A percentile compares a stretch with the other conserved stretches of the same genome.
These are phyloP conservation scores for Apiotrichum brassicae DNA, from an alignment of 1,284 basidiomycete species.

Conservation along the genomic window DNA sequence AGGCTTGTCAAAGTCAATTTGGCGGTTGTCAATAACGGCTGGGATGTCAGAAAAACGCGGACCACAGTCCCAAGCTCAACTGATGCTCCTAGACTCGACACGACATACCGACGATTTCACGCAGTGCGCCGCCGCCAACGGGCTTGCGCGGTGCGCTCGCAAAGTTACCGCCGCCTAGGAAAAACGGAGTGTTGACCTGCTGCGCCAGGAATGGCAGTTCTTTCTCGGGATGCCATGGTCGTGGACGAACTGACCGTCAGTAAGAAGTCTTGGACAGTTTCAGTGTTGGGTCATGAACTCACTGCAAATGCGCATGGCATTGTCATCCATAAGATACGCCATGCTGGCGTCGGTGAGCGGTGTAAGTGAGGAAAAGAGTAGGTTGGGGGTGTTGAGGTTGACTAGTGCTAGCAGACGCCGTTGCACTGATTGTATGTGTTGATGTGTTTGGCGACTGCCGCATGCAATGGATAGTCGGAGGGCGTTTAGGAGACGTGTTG, in stretches of 20 bases:
- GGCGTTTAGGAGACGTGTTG: too few relatives aligned
- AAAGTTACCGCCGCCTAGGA: conserved; percentile 74
- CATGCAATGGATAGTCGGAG: too few relatives aligned
- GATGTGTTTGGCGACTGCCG: too few relatives aligned
- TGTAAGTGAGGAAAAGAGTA: too few relatives aligned
- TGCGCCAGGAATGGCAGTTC: conserved; percentile 72
- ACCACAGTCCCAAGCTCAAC: too few relatives aligned
- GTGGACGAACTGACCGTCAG: conserved; percentile 65
- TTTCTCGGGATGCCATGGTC: conserved; percentile 69
- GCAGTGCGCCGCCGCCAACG: conserved; percentile 28
- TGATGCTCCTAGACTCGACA: too few relatives aligned
- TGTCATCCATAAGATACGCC: conserved; percentile 20
- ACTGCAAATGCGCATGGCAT: conserved; percentile 24
- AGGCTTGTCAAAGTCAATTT: conserved; percentile 87
- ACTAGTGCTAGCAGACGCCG: too few relatives aligned
- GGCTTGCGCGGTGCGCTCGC: conserved; percentile 47
- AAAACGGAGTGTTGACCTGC: conserved; percentile 53
- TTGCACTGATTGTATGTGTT: too few relatives aligned
- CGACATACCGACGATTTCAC: conserved; percentile 46
- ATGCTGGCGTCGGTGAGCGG: conserved; percentile 12
- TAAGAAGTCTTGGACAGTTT: background rate
- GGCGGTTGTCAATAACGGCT: conserved; percentile 51
- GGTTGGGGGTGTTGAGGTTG: too few relatives aligned
- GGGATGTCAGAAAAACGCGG: background rate
- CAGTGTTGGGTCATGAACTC: background rate